phyloP scores from a whole-genome alignment of 2,329 filamentous ascomycete genomes.

The Nemania abortiva region DNA sequence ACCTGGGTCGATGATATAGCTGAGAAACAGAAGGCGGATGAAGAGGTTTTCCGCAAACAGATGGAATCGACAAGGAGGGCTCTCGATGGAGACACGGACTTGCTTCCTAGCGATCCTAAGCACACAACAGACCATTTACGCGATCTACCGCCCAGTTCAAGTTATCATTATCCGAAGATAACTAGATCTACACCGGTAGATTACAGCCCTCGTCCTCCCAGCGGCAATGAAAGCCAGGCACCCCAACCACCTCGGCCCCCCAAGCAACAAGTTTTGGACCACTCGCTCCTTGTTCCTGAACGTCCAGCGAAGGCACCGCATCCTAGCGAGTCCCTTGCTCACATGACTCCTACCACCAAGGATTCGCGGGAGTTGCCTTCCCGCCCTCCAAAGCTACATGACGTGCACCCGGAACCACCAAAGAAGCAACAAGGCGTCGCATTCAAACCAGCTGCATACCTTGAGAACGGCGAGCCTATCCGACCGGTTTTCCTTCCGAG shows the following conservation, averaged over 20 bases:
- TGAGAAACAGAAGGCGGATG: constrained; percentile 52
- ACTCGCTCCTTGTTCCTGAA: constrained; percentile 43
- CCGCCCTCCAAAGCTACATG: constrained; percentile 51
- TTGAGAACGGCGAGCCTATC: constrained; percentile 89
- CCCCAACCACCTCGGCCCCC: constrained; percentile 56
- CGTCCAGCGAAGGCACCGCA: constrained; percentile 50
- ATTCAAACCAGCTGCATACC: constrained; percentile 85
- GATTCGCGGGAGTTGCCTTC: constrained; percentile 42
- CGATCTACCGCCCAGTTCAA: constrained; percentile 21
- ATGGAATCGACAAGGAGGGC: constrained; percentile 66
- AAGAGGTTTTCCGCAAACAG: constrained; percentile 61
- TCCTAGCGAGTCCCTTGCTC: constrained; percentile 47
- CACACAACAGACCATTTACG: constrained; percentile 12
- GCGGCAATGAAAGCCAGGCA: constrained; percentile 36
- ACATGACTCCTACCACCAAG: constrained; percentile 22
- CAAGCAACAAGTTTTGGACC: constrained; percentile 49
- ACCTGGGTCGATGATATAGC: constrained; percentile 55
- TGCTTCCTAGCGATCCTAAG: constrained; percentile 45
- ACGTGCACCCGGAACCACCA: constrained; percentile 40
- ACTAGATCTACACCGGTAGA: constrained; percentile 62
- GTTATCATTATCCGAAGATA: constrained; percentile 70
- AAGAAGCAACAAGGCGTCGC: constrained; percentile 73
- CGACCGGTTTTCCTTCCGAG: constrained; percentile 89
- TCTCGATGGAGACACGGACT: constrained; percentile 53
- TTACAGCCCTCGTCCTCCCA: constrained; percentile 53